Base-by-base conservation (phyloP, 2,329 filamentous ascomycete genomes). In the Calonectria naviculata region DNA sequence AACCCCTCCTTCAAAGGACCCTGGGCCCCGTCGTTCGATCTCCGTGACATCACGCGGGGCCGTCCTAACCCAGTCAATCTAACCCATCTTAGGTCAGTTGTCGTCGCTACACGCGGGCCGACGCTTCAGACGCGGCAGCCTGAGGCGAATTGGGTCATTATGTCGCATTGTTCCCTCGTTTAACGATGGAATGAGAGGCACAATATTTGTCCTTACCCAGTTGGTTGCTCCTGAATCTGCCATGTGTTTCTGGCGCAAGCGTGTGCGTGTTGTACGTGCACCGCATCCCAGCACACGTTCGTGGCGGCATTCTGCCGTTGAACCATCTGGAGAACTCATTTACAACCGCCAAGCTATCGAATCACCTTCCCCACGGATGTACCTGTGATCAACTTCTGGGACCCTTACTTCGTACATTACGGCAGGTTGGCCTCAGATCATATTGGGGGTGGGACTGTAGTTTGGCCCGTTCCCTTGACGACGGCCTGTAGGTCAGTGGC, bases 11-110 rank as follows among this genome's bases (percentile, higher is more conserved):
- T 46, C 58, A 42, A 64, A 49, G 42, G 68, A 71, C 68, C 67
- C 67, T 69, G 36, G 46, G 65, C 67, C 60, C 61, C 60, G 71
- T 78, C 73, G 63, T 78, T 75, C 76, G 71, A 76, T 76, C 69
- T 73, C 54, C 31, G 72, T 76, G 71, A 75, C 71, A 78, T 78
- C 72, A 76, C 72, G 72, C 74, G 70, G 60, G 67, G 62, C 62
- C 31, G 52, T 41, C 34, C 29, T 46, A 61, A 49, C 65, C 24
- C 29, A 60, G 42, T 36, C 36, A 60, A 52, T 34, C 49, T 34
- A 66, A 34, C 69, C 64, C 38, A 46, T 41, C 44, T 38, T 38
- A 58, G 54, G 70, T 60, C 56, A 63, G 58, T 15, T 58, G 62
- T 62, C 46, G 56, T 61, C 63, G 63, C 68, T 64, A 63, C 63